Base-by-base conservation (phyloP, 139 green algal species). In the Micractinium sp. region DNA sequence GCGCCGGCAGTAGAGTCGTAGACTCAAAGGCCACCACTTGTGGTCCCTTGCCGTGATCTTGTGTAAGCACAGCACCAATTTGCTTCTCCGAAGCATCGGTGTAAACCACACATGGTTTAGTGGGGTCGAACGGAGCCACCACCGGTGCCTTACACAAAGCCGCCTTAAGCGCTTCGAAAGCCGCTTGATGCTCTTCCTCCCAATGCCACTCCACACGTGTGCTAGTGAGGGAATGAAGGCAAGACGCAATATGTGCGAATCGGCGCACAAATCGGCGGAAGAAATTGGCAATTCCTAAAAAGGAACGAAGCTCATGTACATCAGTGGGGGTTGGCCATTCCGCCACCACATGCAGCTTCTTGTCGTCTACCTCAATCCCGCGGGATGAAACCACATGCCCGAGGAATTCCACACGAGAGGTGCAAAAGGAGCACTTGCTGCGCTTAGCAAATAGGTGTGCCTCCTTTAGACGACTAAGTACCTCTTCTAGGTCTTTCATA, bases 251-350 rank as follows among this genome's bases (percentile, higher is more conserved):
- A 41, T 66, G 29, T 7, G 86, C 61, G 53, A 90, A 95, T 13
- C 79, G n/a, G 2, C 87, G 39, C 18, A 96, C 88, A 79, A 93
- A 94, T 22, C 86, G 80, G 0, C 93, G 76, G 69, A 93, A 95
- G 78, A 91, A 96, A 39, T 90, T 93, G 2, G 92, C 88, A 9
- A 96, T 67, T n/a, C 94, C 94, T 9, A 97, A 36, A 81, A 97
- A 96, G 23, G 66, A 87, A 9, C 81, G 85, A 2, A 96, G 25
- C 3, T 92, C 84, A 23, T 47, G 85, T 1, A 89, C 69, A 60
- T 81, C 86, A 13, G 69, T 81, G 31, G 93, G 93, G n/a, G 47
- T n/a, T 31, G 91, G 76, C 83, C 88, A 95, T 13, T 95, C 61
- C 18, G 60, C 20, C 1, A 96, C 82, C 13, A 85, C 79, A 41